Base-by-base conservation (phyloP, 78 protist species). In the Dictyostelium brefeldianum region DNA sequence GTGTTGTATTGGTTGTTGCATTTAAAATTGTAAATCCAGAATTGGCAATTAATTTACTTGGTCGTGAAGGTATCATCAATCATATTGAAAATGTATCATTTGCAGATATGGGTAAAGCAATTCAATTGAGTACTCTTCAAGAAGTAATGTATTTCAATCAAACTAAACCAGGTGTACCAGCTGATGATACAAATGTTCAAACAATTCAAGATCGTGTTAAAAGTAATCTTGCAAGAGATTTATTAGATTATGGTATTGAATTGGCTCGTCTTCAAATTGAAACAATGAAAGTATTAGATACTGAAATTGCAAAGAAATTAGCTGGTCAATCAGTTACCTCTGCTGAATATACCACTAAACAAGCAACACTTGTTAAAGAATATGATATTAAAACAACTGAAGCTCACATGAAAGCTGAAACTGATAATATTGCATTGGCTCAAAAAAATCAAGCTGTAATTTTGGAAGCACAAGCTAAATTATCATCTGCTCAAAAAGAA, bases 141-240 rank as follows among this genome's bases (percentile, higher is more conserved):
- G 80, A 83, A 47, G 80, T 83, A 27, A 83, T 83, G 80, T 83
- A 83, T 29, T 83, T 83, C 71, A 50, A 83, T 50, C 20, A 67
- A 12, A 83, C 79, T 43, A 83, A 70, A 62, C 90, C 90, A 48
- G 64, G 71, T 10, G 14, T 0, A 3, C 17, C 22, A 15, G 41
- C 0, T 1, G 15, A 41, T n/a, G 53, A 47, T 1, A 31, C 70
- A 0, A 56, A 56, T 10, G 80, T 71, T 25, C 90, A 83, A 71
- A 83, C 90, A 62, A 83, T 83, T 20, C 80, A 83, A 83, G 80
- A 83, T 83, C 80, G 90, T 83, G 90, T 83, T 8, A 83, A 83
- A 54, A 0, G 50, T 9, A 14, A 83, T 51, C 69, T 83, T 17
- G 80, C 90, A 15, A 22, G 59, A 6, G 90, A 83, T 54, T 77